Conservation (phyloP, 2,329 filamentous ascomycete genomes). For the Gnomoniopsis sp. region DNA sequence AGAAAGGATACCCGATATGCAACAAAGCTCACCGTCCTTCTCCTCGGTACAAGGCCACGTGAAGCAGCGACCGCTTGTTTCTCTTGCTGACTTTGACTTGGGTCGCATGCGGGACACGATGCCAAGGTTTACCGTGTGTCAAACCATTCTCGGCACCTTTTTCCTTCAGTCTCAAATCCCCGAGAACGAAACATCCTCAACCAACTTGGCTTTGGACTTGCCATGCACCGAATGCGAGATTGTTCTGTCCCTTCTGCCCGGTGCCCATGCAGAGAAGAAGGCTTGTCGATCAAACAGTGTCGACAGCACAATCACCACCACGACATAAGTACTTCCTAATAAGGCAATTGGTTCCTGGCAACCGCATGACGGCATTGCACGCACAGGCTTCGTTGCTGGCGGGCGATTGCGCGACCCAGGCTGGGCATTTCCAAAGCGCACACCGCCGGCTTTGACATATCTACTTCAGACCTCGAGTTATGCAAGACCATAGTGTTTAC, state of each 20-base stretch:
- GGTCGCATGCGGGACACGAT: neutral
- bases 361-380: neutral
- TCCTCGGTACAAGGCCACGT: neutral
- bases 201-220: too few species aligned
- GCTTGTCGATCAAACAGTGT: conserved; percentile 12
- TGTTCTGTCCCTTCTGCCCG: too few species aligned
- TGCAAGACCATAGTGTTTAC: too few species aligned
- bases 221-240: too few species aligned
- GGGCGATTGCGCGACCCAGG: neutral
- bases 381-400: neutral
- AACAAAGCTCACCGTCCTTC: too few species aligned
- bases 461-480: too few species aligned
- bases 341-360: conserved; percentile 2
- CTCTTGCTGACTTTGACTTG: neutral
- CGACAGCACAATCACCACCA: neutral
- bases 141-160: neutral
- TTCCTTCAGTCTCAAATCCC: conserved; percentile 9
- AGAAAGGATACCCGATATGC: too few species aligned
- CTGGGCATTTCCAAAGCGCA: conserved; percentile 11
- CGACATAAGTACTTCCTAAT: neutral
- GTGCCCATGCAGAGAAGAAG: too few species aligned
- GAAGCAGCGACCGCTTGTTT: neutral
- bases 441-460: conserved; percentile 9
- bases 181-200: conserved; percentile 3
- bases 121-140: conserved; percentile 2